These are phyloP conservation scores for Termitomyces sp. DNA, from an alignment of 768 basidiomycete genomes.

Conservation along the genomic window DNA sequence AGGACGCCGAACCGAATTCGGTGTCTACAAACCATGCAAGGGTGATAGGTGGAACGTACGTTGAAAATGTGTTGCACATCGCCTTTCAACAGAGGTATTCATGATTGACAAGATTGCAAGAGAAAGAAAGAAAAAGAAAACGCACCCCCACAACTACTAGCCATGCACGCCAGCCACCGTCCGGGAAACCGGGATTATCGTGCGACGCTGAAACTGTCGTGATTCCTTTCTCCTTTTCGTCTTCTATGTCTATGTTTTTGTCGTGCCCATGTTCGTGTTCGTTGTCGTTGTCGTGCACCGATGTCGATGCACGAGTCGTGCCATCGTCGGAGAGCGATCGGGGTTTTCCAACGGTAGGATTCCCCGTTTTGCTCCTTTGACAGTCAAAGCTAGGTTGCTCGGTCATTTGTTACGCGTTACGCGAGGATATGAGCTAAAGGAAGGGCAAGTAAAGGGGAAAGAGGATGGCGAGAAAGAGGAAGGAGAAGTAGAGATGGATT, in stretches of 20 bases:
- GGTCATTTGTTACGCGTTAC: background rate
- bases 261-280: background rate
- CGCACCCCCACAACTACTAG: slow-evolving; percentile 37
- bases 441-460: background rate
- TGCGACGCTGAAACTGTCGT: background rate
- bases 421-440: background rate
- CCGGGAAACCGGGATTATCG: slow-evolving; percentile 24
- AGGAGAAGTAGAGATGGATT: background rate
- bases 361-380: background rate
- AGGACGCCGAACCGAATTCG: background rate
- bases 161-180: slow-evolving; percentile 41
- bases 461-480: background rate
- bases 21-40: too few species aligned
- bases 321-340: slow-evolving; percentile 4
- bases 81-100: slow-evolving; percentile 22
- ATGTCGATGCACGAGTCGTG: background rate
- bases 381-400: background rate
- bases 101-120: background rate
- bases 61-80: slow-evolving; percentile 41
- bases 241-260: background rate
- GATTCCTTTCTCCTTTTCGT: background rate
- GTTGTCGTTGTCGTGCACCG: background rate
- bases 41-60: slow-evolving; percentile 27
- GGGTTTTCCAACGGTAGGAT: background rate
- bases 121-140: background rate